Conservation (phyloP, 2,329 filamentous ascomycete genomes). For the Eutypella sp. region DNA sequence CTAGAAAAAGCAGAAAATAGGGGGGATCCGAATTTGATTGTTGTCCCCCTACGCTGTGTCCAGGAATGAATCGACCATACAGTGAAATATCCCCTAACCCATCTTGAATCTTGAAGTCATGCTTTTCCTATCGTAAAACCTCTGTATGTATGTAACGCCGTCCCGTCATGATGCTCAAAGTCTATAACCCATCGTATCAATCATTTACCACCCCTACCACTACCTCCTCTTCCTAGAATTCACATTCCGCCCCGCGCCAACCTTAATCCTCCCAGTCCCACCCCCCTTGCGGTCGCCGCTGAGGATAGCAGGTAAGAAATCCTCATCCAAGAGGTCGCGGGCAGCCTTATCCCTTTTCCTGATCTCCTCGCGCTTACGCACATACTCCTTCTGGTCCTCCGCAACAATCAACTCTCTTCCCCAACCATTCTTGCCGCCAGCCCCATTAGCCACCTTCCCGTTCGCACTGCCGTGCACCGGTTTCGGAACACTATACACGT, state of each 20-base stretch:
- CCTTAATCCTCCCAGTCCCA: slow-evolving; percentile 62
- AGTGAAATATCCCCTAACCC: too few species aligned
- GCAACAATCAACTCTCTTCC: slow-evolving; percentile 77
- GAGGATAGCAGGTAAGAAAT: slow-evolving; percentile 81
- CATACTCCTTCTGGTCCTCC: slow-evolving; percentile 95
- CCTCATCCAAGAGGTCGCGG: slow-evolving; percentile 83
- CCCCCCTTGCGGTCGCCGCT: slow-evolving; percentile 66
- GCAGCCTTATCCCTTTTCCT: slow-evolving; percentile 60
- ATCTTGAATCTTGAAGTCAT: too few species aligned
- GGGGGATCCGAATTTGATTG: too few species aligned
- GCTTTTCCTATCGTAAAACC: too few species aligned
- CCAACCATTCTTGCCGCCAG: slow-evolving; percentile 83
- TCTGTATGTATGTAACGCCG: too few species aligned
- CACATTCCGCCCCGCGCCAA: slow-evolving; percentile 81
- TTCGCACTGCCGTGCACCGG: slow-evolving; percentile 75
- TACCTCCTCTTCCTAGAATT: slow-evolving; percentile 65
- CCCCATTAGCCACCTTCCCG: slow-evolving; percentile 61
- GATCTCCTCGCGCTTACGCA: slow-evolving; percentile 54
- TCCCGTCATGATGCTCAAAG: too few species aligned
- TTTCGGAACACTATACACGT: slow-evolving; percentile 90
- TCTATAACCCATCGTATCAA: slow-evolving; percentile 8
- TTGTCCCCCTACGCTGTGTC: too few species aligned
- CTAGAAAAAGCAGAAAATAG: too few species aligned
- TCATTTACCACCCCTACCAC: neutral
- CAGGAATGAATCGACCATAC: too few species aligned